Evolutionary conservation across 163 green algal genomes (phyloP), one percentile per base, ranked within the genome.

Genomic region (Scenedesmus sp.): DNA sequence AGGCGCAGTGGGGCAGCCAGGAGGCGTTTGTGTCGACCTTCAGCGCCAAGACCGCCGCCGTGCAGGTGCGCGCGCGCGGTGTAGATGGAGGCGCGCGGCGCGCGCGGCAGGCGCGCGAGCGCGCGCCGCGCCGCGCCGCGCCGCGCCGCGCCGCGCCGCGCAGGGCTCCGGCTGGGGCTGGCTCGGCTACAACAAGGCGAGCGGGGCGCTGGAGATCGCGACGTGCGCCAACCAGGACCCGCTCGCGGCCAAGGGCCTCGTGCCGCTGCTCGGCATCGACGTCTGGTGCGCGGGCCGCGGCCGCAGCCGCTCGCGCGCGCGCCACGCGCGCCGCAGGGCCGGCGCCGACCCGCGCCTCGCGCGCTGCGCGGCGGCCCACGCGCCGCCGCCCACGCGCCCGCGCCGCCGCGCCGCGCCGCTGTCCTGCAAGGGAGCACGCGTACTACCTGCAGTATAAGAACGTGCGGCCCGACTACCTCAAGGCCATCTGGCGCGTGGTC

Each of bases 401-500:
- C n/a, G n/a, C n/a, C n/a, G n/a, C n/a, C n/a, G n/a, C n/a, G 15
- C 2, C 31, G 44, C 3, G 17, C 26, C 39, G 50, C 2, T 5
- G 5, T 5, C 50, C 50, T 18, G 9, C n/a, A n/a, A n/a, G n/a
- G n/a, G 60, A 91, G 82, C 88, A 92, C 74, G 88, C 92, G 28
- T 94, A 92, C 83, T 95, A 94, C 87, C 80, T 91, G 77, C 91
- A 99, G 77, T 99, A 99, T 91, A 98, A 98, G 86, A 99, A 99
- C 72, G 92, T 97, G 48, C 87, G 93, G 18, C 94, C 96, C 0
- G 93, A 98, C 78, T 99, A 99, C 86, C 86, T 99, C 10, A 98
- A 97, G 80, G 80, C 84, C 33, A 89, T 98, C 45, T 98, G 94
- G 95, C 90, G 93, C 50, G 87, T 99, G 3, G 88, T 99, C 39